A percentile compares a stretch with the other conserved stretches of the same genome.
These are phyloP conservation scores for Staphylotrichum longicolle DNA, from an alignment of 495 filamentous ascomycete genomes.

Conservation along the genomic window DNA sequence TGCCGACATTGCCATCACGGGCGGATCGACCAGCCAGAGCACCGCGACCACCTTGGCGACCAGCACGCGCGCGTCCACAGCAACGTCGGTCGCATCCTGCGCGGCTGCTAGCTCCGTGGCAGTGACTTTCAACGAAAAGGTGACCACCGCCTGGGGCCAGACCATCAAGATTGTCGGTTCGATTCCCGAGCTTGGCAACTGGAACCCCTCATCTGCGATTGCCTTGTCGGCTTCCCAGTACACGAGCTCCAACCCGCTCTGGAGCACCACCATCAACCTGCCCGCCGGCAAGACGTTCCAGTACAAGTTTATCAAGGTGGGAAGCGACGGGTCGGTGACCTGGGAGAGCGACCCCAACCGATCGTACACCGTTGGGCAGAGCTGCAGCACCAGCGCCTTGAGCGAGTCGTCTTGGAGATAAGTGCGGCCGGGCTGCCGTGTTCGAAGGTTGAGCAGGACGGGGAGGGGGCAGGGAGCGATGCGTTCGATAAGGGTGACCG, in stretches of 20 bases:
- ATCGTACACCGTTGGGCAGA: conserved; percentile 48
- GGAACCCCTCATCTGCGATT: conserved; percentile 50
- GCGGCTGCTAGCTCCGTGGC: conserved; percentile 48
- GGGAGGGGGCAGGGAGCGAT: too few relatives aligned
- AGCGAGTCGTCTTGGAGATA: conserved; percentile 9
- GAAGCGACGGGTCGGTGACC: conserved; percentile 50
- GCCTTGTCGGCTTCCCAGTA: conserved; percentile 56
- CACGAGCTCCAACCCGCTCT: conserved; percentile 54
- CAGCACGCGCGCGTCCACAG: conserved; percentile 21
- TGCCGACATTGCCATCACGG: conserved; percentile 52
- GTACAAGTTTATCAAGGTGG: conserved; percentile 68
- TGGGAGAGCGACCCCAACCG: conserved; percentile 70
- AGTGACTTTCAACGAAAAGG: conserved; percentile 58
- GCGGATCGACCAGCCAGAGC: conserved; percentile 36
- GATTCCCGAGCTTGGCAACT: conserved; percentile 54
- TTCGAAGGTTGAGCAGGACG: too few relatives aligned
- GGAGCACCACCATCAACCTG: conserved; percentile 53
- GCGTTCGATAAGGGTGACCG: too few relatives aligned
- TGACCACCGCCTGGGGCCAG: conserved; percentile 55
- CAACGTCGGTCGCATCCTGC: conserved; percentile 42
- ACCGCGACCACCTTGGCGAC: conserved; percentile 51
- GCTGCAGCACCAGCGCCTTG: background rate
- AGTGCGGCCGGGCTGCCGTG: too few relatives aligned
- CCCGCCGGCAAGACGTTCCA: conserved; percentile 55
- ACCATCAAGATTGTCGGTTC: conserved; percentile 60